Conservation (phyloP, 352 stramenopile species). For the Pythium diclinum region DNA sequence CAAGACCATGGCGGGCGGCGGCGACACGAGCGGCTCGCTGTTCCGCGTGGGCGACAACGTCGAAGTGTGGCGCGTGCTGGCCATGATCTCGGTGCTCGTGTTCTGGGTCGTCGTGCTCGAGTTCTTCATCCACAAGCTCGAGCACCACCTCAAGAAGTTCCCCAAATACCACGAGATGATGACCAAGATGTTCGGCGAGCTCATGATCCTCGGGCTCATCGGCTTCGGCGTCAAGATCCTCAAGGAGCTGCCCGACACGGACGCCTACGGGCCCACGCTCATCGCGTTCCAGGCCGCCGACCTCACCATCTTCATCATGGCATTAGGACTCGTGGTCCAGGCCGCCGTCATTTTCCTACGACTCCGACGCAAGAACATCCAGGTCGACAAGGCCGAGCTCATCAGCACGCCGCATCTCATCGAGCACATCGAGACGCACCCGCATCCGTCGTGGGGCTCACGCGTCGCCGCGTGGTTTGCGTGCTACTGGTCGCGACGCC, state of each 20-base stretch:
- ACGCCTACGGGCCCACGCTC: conserved; percentile 22
- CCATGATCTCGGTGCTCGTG: conserved; percentile 46
- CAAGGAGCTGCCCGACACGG: conserved; percentile 19
- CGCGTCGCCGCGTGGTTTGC: background rate
- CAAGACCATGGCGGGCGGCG: conserved; percentile 17
- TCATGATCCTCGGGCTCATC: conserved; percentile 37
- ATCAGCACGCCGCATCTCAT: conserved; percentile 30
- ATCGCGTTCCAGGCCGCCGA: conserved; percentile 39
- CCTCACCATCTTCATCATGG: conserved; percentile 34
- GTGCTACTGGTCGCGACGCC: background rate
- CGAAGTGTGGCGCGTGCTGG: conserved; percentile 51
- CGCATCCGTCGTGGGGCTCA: background rate
- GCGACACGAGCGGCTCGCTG: conserved; percentile 29
- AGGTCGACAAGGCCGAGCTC: conserved; percentile 29
- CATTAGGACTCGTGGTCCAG: conserved; percentile 33
- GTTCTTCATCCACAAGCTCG: conserved; percentile 38
- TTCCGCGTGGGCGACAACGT: conserved; percentile 57
- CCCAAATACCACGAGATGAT: conserved; percentile 73
- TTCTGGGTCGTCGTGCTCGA: conserved; percentile 55
- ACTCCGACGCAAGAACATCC: conserved; percentile 31
- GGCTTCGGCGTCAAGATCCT: conserved; percentile 38
- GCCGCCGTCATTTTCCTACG: conserved; percentile 29
- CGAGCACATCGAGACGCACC: conserved; percentile 12
- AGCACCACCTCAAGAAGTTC: conserved; percentile 45
- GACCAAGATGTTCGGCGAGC: conserved; percentile 44